phyloP scores from a whole-genome alignment of 179 eudicot species.

The Sideroxylon spinosum region DNA sequence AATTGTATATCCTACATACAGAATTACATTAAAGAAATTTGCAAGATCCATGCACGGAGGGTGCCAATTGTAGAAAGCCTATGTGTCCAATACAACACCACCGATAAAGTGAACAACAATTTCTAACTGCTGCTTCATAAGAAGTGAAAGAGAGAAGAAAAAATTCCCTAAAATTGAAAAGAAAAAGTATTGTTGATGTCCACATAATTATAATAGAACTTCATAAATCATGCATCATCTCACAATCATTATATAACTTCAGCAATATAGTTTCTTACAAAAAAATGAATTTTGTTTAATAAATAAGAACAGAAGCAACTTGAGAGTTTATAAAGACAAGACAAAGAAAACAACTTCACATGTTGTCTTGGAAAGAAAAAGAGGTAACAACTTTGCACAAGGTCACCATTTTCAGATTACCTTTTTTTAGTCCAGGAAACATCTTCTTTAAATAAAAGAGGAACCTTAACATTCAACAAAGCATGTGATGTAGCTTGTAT shows the following conservation, averaged over 20 bases:
- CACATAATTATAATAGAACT: neutral
- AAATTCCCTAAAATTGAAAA: too few species aligned
- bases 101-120: neutral
- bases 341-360: neutral
- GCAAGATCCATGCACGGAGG: too few species aligned
- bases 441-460: slow-evolving; percentile 86
- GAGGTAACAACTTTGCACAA: neutral
- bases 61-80: neutral
- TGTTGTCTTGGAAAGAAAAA: neutral
- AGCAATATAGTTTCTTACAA: neutral
- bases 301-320: neutral
- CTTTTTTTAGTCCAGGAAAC: slow-evolving; percentile 92
- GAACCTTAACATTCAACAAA: slow-evolving; percentile 77
- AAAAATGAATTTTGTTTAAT: neutral
- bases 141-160: neutral
- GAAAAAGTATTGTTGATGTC: neutral
- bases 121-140: neutral
- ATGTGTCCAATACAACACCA: neutral
- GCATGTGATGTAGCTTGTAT: slow-evolving; percentile 93
- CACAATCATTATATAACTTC: neutral
- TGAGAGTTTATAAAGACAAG: neutral
- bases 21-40: neutral
- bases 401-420: slow-evolving; percentile 26
- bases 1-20: neutral
- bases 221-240: neutral